phyloP scores from a whole-genome alignment of 1,139 yeast genomes.

The Blastobotrys serpentis region DNA sequence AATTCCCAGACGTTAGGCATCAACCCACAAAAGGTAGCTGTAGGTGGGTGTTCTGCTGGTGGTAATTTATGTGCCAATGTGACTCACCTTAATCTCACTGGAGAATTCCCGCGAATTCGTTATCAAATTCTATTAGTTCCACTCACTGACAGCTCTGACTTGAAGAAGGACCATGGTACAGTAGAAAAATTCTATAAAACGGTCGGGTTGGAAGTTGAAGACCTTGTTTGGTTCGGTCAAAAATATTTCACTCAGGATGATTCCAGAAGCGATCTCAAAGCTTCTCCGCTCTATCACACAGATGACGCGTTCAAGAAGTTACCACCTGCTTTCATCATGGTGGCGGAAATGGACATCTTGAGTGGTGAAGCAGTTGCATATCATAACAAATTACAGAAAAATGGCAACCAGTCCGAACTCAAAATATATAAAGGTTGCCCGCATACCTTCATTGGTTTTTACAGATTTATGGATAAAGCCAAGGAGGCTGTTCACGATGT shows the following conservation, averaged over 20 bases:
- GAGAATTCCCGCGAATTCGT: constrained; percentile 38
- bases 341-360: constrained; percentile 15
- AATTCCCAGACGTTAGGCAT: constrained; percentile 33
- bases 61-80: constrained; percentile 49
- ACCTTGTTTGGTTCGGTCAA: constrained; percentile 11
- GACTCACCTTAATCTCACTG: constrained; percentile 33
- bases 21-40: constrained; percentile 40
- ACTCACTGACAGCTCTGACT: constrained; percentile 6
- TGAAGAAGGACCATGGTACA: not conserved
- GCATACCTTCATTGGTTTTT: constrained; percentile 12
- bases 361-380: constrained; percentile 15
- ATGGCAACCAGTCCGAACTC: constrained; percentile 13
- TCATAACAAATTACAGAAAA: constrained; percentile 10
- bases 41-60: constrained; percentile 53
- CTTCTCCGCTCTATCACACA: constrained; percentile 13
- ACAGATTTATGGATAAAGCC: constrained; percentile 7
- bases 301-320: constrained; percentile 9
- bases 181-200: not conserved
- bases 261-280: constrained; percentile 10
- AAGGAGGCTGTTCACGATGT: constrained; percentile 4
- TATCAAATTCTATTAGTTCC: constrained; percentile 49
- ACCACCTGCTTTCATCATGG: constrained; percentile 13
- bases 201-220: not conserved
- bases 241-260: constrained; percentile 7
- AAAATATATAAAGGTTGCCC: constrained; percentile 14